phyloP scores from a whole-genome alignment of 2,329 filamentous ascomycete species.

The Bimuria novae-zelandiae region DNA sequence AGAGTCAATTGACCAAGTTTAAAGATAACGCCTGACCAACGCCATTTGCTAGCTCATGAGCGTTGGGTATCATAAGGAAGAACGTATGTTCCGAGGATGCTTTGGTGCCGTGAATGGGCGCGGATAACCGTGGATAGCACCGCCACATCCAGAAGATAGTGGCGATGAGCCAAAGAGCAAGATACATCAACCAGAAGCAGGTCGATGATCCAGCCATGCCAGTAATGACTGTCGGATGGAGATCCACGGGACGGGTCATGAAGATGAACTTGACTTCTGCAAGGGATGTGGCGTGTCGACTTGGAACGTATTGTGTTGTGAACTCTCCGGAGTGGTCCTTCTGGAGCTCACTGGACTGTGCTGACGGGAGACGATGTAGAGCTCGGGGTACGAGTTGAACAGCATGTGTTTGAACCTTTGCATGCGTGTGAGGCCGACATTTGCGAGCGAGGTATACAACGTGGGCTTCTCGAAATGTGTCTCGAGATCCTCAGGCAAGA shows the following conservation, averaged over 20 bases:
- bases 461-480: conserved; percentile 51
- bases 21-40: conserved; percentile 9
- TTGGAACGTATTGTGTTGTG: conserved; percentile 43
- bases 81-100: no score
- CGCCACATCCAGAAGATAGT: background rate
- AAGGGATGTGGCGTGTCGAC: conserved; percentile 31
- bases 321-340: conserved; percentile 44
- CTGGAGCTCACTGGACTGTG: conserved; percentile 42
- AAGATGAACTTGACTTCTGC: conserved; percentile 20
- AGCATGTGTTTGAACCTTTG: conserved; percentile 54
- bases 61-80: conserved; percentile 12
- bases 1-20: background rate
- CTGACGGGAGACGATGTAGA: conserved; percentile 56
- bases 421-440: conserved; percentile 50
- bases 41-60: conserved; percentile 12
- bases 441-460: conserved; percentile 53
- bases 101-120: no score
- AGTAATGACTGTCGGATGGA: background rate
- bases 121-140: background rate
- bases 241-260: conserved; percentile 9
- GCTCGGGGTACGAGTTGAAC: conserved; percentile 51
- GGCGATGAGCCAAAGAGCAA: conserved; percentile 7
- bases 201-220: background rate
- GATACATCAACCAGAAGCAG: background rate
- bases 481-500: conserved; percentile 39